Evolutionary conservation across 2,329 filamentous ascomycete genomes (phyloP), one percentile per base, ranked within the genome.

Genomic region (Zopfia rhizophila): DNA sequence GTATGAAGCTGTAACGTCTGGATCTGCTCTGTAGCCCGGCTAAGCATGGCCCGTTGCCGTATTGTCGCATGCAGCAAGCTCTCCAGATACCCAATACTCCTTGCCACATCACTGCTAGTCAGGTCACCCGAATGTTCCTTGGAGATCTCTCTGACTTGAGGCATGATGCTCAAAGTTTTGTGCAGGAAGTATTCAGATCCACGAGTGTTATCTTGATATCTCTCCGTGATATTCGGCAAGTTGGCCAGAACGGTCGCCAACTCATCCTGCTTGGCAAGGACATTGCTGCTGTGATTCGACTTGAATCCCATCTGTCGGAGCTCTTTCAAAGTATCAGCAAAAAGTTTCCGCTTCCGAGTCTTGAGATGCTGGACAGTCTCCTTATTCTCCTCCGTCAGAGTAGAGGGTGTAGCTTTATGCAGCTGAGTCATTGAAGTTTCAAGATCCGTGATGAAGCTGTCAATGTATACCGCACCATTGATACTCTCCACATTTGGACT

Each of bases 291-390:
- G 12, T 96, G 78, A 65, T 96, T 97, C 39, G 87, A 85, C 60
- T 87, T 88, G 60, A 99, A 83, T 3, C 94, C 94, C 93, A 99
- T 97, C 45, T 87, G 83, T 24, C 91, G 85, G 19, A 97, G 76
- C 16, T 86, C 84, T 63, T 90, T 92, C 53, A 99, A 76, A 0
- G 89, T 92, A 58, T 97, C 93, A 1, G 91, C 89, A 60, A 96
- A 94, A 11, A 97, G 81, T 59, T 91, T 92, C 30, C 91, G 85
- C 74, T 99, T 99, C 60, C 90, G 84, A 3, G 85, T 86, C 77
- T 97, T 97, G 57, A 97, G 83, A 68, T 97, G 90, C 70, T 95
- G 92, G 50, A 97, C 84, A 12, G 82, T 71, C 8, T 86, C 82
- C 66, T 92, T 93, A 70, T 94, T 97, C 30, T 96, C 92, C 18